Base-by-base conservation (phyloP, 129 eudicot genomes). In the Daucus carota region DNA sequence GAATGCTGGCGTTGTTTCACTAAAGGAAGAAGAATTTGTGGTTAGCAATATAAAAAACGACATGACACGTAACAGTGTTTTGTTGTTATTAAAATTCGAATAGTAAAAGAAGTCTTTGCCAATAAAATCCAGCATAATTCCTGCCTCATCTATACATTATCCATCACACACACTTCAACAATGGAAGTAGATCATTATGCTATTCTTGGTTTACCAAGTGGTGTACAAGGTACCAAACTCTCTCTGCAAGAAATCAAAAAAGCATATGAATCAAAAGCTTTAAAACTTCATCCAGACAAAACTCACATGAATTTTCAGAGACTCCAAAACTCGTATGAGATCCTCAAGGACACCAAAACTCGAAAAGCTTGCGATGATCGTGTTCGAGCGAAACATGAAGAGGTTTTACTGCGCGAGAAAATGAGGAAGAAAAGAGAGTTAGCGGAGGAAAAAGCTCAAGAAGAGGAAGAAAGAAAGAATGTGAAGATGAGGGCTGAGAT, bases 181-280 rank as follows among this genome's bases (percentile, higher is more conserved):
- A 36, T 36, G 72, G 43, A 66, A 14, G 42, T 33, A 33, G 72
- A 66, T 66, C 43, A 66, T 66, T 66, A 66, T 66, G 72, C 72
- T 66, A 17, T 66, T 33, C 72, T 66, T 33, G 72, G 72, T 1
- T 66, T 66, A 66, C 72, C 72, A 1, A 29, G 41, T 33, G 72
- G 72, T 16, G 13, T 29, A 32, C 11, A 36, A 66, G 72, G 72
- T 2, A 11, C 38, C 24, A 66, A 66, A 8, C 18, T 66, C 4
- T 66, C 72, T 1, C 22, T 0, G n/a, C 33, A 33, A 66, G 43
- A 66, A 1, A 66, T 66, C 16, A 13, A 3, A 9, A 66, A 66
- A 66, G 72, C 72, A 1, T 66, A 66, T 66, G 16, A 33, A 32
- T 4, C 17, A 4, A 66, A 66, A 43, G 72, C 72, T 29, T 66